These are phyloP conservation scores for Monosporascus sp. DNA, from an alignment of 2,329 filamentous ascomycete species.

Conservation along the genomic window DNA sequence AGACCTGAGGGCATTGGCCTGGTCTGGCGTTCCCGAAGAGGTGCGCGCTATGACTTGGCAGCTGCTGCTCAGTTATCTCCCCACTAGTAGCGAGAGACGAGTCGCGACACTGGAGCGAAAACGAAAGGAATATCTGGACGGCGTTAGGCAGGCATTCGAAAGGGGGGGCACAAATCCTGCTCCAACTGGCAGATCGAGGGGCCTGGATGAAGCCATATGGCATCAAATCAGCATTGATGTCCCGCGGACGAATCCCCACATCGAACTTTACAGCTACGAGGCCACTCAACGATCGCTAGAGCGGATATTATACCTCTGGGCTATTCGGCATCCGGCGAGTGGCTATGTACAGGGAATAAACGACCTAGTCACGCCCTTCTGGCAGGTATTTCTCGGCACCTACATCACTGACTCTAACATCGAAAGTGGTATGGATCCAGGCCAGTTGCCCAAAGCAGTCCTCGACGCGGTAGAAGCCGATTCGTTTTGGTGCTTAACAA, in stretches of 20 bases:
- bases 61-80: constrained; percentile 87
- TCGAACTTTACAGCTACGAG: constrained; percentile 92
- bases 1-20: constrained; percentile 80
- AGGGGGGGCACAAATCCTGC: constrained; percentile 48
- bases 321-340: constrained; percentile 92
- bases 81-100: constrained; percentile 90
- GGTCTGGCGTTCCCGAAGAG: constrained; percentile 92
- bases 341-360: constrained; percentile 99
- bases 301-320: constrained; percentile 95
- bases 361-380: constrained; percentile 94
- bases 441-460: constrained; percentile 83
- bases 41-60: constrained; percentile 99
- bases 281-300: constrained; percentile 92
- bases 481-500: constrained; percentile 97
- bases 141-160: constrained; percentile 70
- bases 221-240: constrained; percentile 99
- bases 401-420: constrained; percentile 95
- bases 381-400: constrained; percentile 91
- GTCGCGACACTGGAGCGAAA: constrained; percentile 89
- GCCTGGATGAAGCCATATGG: constrained; percentile 95
- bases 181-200: constrained; percentile 48
- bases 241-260: constrained; percentile 90
- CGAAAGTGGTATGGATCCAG: constrained; percentile 93
- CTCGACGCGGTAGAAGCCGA: constrained; percentile 96
- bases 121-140: constrained; percentile 92